A percentile compares a stretch with the other conserved stretches of the same genome.
Conservation (phyloP, 106 monocot genomes). For the Iris macrosiphon region DNA sequence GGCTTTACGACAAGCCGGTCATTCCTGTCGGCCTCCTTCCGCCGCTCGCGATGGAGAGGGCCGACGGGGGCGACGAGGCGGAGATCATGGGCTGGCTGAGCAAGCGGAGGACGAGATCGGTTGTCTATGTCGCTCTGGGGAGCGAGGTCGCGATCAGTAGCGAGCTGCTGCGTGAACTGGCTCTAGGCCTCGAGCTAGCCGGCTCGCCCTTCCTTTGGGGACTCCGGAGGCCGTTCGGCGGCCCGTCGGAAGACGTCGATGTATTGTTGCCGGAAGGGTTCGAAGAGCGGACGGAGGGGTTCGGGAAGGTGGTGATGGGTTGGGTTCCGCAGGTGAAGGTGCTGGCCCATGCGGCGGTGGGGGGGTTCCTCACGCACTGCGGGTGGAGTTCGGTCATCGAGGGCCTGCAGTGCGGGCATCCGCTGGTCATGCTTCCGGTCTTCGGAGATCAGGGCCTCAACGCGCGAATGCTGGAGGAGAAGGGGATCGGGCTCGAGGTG, state of each 20-base stretch:
- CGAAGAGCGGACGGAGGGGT: neutral
- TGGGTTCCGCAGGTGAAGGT: conserved; percentile 9
- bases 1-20: neutral
- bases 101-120: neutral
- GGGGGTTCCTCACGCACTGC: conserved; percentile 3
- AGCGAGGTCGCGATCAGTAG: conserved; percentile 1
- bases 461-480: conserved; percentile 20
- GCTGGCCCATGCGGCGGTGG: conserved; percentile 5
- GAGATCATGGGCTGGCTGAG: conserved; percentile 1
- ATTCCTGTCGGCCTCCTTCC: conserved; percentile 14
- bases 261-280: conserved; percentile 3
- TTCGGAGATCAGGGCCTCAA: conserved; percentile 36
- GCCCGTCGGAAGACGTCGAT: too few species aligned
- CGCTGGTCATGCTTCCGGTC: conserved; percentile 25
- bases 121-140: conserved; percentile 7
- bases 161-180: neutral
- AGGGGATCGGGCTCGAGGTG: conserved; percentile 33
- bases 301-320: neutral
- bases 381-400: conserved; percentile 12
- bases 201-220: conserved; percentile 9
- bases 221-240: neutral
- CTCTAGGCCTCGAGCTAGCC: neutral
- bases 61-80: too few species aligned
- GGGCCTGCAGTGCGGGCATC: conserved; percentile 6
- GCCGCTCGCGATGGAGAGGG: neutral